phyloP scores from a whole-genome alignment of 2,329 filamentous ascomycete species.

The Xylariaceae sp. region DNA sequence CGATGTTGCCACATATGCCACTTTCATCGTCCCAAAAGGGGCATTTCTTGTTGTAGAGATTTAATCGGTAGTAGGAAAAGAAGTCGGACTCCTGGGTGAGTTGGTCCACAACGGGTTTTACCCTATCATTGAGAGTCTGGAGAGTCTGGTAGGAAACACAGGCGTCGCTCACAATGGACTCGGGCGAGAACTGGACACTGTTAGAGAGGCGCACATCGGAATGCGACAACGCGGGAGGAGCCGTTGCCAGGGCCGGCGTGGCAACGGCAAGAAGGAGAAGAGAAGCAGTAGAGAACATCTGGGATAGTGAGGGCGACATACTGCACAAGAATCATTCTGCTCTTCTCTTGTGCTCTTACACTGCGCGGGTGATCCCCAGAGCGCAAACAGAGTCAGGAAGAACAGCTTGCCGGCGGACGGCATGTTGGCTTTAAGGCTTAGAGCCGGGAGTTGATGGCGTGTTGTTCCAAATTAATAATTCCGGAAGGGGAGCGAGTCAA shows the following conservation, averaged over 20 bases:
- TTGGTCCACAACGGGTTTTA: constrained; percentile 72
- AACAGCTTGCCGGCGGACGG: constrained; percentile 50
- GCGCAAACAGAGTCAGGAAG: constrained; percentile 51
- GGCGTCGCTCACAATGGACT: constrained; percentile 84
- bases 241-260: constrained; percentile 23
- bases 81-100: constrained; percentile 89
- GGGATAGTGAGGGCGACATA: constrained; percentile 38
- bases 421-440: constrained; percentile 37
- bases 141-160: constrained; percentile 91
- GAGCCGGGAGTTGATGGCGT: constrained; percentile 7
- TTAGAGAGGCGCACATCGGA: constrained; percentile 37
- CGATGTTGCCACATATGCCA: constrained; percentile 94
- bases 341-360: constrained; percentile 37
- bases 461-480: constrained; percentile 8
- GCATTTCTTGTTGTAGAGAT: constrained; percentile 89
- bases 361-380: constrained; percentile 45
- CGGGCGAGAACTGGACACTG: constrained; percentile 69
- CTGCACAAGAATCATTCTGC: constrained; percentile 47
- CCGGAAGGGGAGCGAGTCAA: not conserved
- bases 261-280: constrained; percentile 20
- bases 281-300: constrained; percentile 19
- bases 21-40: constrained; percentile 94
- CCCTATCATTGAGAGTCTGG: constrained; percentile 71
- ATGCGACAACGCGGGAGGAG: constrained; percentile 16
- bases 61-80: constrained; percentile 95